phyloP scores from a whole-genome alignment of 306 rosid genomes.

The Lathyrus oleraceus region DNA sequence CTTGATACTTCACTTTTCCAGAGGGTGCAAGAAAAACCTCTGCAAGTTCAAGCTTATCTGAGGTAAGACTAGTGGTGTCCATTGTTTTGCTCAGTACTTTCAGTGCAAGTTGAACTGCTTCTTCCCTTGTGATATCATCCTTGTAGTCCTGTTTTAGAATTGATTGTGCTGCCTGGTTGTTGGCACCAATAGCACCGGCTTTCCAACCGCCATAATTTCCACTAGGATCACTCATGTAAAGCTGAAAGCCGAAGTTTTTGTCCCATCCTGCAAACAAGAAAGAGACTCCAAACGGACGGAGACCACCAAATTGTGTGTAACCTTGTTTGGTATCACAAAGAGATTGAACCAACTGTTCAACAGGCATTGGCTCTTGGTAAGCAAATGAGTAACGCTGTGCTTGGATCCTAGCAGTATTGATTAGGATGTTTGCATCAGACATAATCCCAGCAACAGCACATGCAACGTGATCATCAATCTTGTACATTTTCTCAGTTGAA shows the following conservation, averaged over 20 bases:
- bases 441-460: constrained; percentile 59
- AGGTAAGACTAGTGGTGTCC: constrained; percentile 53
- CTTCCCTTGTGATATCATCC: constrained; percentile 53
- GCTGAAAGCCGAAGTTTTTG: constrained; percentile 53
- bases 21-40: constrained; percentile 52
- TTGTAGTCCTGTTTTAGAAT: constrained; percentile 57
- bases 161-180: constrained; percentile 54
- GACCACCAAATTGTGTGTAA: constrained; percentile 56
- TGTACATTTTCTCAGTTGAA: constrained; percentile 58
- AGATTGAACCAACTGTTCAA: constrained; percentile 54
- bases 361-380: constrained; percentile 61
- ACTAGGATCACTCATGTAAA: constrained; percentile 61
- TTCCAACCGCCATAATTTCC: constrained; percentile 61
- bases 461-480: constrained; percentile 57
- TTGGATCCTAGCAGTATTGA: constrained; percentile 55
- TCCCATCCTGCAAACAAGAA: constrained; percentile 59
- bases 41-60: constrained; percentile 52
- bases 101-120: constrained; percentile 55
- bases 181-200: constrained; percentile 56
- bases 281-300: constrained; percentile 52
- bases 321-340: constrained; percentile 59
- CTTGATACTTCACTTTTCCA: constrained; percentile 54
- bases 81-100: constrained; percentile 55
- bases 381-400: constrained; percentile 52
- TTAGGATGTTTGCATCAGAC: constrained; percentile 58